Evolutionary conservation across 352 stramenopile genomes (phyloP), one percentile per base, ranked within the genome.

Genomic region (Saprolegnia diclina): DNA sequence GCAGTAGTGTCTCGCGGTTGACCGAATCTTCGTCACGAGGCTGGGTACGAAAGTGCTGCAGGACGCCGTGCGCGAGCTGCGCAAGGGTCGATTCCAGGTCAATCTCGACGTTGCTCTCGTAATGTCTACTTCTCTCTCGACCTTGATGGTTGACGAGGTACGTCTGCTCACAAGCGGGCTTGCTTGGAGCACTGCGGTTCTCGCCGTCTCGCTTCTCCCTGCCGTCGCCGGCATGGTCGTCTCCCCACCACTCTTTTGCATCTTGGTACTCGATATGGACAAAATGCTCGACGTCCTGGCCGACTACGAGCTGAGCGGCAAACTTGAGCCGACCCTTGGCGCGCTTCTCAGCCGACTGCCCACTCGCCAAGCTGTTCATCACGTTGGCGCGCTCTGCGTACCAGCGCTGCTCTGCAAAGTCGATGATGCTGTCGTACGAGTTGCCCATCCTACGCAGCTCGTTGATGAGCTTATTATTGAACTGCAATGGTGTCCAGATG

Each of bases 381-480:
- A 89, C 83, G 37, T 89, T 87, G 16, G 81, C 79, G 24, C 79
- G 77, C 64, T 87, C 81, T 2, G 81, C 81, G 14, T 86, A 74
- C 79, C 81, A 89, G 13, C 79, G 74, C 54, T 89, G 81, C 65
- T 86, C 79, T 0, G 79, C 78, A 32, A 83, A 77, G 53, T 85
- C 72, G 19, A 86, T 37, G 53, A 89, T 81, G 22, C 82, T 74
- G 5, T 74, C 74, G 57, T 89, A 89, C 35, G 79, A 86, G 71
- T 89, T 89, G 13, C 79, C 81, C 81, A 89, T 89, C 75, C 78
- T 85, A 56, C n/a, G n/a, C 32, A 16, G 14, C 35, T 52, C 65
- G 35, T 29, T 63, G 1, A 26, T 56, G 62, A 72, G 11, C 44
- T 19, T 16, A 7, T 57, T 9, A 29, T n/a, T n/a, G n/a, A n/a